Percentiles rank a stretch among this genome's conserved stretches.
These are phyloP conservation scores for Hypsizygus ulmarius DNA, from an alignment of 1,284 basidiomycete species.

Conservation along the genomic window DNA sequence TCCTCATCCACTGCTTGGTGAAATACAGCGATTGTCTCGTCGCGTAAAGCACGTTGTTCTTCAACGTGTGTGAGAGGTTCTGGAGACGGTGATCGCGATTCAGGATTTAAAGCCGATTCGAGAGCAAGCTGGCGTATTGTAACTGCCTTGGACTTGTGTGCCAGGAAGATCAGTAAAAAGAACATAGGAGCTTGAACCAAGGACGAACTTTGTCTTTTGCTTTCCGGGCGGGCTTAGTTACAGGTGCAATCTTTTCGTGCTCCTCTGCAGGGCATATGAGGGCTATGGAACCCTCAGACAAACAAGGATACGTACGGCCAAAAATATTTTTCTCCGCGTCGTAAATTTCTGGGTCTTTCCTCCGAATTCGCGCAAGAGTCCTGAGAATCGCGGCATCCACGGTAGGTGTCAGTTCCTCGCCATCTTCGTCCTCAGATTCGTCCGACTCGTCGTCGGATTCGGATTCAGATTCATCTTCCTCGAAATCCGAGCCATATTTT, in stretches of 20 bases:
- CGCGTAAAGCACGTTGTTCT: constrained; percentile 74
- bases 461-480: constrained; percentile 46
- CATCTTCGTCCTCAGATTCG: constrained; percentile 92
- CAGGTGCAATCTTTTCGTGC: constrained; percentile 42
- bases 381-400: constrained; percentile 94
- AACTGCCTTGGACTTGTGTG: constrained; percentile 54
- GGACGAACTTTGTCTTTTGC: constrained; percentile 53
- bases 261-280: constrained; percentile 52
- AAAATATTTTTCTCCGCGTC: constrained; percentile 71
- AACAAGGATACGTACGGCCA: constrained; percentile 50
- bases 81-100: constrained; percentile 53
- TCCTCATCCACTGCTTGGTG: constrained; percentile 48
- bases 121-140: constrained; percentile 61
- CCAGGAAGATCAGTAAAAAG: constrained; percentile 2
- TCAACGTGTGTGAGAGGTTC: constrained; percentile 70
- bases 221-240: constrained; percentile 19
- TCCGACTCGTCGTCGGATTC: constrained; percentile 72
- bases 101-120: constrained; percentile 48
- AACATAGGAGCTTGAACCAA: constrained; percentile 1
- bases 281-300: neutral
- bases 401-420: constrained; percentile 91
- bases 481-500: constrained; percentile 77
- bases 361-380: constrained; percentile 84
- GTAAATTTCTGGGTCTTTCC: constrained; percentile 84
- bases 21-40: constrained; percentile 86